phyloP scores from a whole-genome alignment of 1,139 yeast genomes.

The Arxiozyma bovina region DNA sequence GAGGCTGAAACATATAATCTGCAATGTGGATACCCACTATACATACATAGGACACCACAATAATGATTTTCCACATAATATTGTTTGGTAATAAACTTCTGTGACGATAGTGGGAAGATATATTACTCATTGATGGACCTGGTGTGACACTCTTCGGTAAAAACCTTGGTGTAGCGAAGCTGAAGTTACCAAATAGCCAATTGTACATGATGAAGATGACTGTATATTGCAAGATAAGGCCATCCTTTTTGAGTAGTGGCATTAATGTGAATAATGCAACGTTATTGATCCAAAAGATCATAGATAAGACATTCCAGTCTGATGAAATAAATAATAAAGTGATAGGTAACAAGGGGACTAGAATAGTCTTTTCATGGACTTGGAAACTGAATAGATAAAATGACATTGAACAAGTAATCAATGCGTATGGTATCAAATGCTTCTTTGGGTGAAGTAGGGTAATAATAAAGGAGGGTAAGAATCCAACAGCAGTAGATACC shows the following conservation, averaged over 20 bases:
- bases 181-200: conserved; percentile 69
- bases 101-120: conserved; percentile 31
- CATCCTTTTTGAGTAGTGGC: conserved; percentile 77
- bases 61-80: conserved; percentile 48
- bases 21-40: conserved; percentile 45
- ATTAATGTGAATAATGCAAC: conserved; percentile 77
- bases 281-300: conserved; percentile 82
- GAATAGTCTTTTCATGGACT: conserved; percentile 87
- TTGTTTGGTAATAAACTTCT: conserved; percentile 43
- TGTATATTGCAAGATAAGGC: conserved; percentile 60
- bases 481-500: conserved; percentile 52
- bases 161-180: conserved; percentile 36
- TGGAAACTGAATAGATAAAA: conserved; percentile 88
- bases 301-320: conserved; percentile 52
- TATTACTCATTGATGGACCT: conserved; percentile 34
- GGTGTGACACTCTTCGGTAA: conserved; percentile 37
- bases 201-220: conserved; percentile 58
- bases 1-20: conserved; percentile 48
- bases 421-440: conserved; percentile 56
- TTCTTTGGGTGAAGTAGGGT: conserved; percentile 47
- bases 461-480: conserved; percentile 55
- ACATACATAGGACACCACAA: conserved; percentile 50
- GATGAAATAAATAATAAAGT: conserved; percentile 56
- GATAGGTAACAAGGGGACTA: conserved; percentile 80
- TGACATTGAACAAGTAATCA: conserved; percentile 78